Conservation (phyloP, 1,139 yeast species). For the Yamadazyma sp. region DNA sequence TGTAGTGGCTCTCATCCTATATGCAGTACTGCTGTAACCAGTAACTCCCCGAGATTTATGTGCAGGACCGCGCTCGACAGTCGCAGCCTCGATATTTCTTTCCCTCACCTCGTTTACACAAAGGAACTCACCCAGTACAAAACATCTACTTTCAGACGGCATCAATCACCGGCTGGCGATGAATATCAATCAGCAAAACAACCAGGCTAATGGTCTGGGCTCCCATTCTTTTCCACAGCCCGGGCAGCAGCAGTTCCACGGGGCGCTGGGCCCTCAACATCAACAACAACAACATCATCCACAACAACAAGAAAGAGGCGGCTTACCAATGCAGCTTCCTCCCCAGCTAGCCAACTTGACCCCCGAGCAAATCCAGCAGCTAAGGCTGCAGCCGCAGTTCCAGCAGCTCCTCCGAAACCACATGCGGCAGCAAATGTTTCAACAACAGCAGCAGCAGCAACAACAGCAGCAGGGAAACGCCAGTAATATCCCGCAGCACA, state of each 20-base stretch:
- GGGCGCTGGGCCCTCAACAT: background rate
- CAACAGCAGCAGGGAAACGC: conserved; percentile 6
- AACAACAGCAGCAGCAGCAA: background rate
- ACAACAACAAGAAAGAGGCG: conserved; percentile 15
- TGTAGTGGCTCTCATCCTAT: too few species aligned
- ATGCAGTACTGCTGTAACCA: too few species aligned
- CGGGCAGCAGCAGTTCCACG: conserved; percentile 1
- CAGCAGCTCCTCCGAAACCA: conserved; percentile 40
- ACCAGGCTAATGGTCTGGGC: conserved; percentile 11
- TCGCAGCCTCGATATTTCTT: background rate
- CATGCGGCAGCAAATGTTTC: conserved; percentile 36
- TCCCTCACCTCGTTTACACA: too few species aligned
- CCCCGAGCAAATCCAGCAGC: conserved; percentile 49
- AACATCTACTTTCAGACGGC: background rate
- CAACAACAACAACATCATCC: conserved; percentile 1
- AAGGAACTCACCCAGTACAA: background rate
- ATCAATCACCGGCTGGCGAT: conserved; percentile 6
- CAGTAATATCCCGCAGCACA: conserved; percentile 3
- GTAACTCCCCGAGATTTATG: too few species aligned
- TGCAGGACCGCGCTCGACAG: background rate
- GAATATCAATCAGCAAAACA: conserved; percentile 19
- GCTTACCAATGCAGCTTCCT: conserved; percentile 31
- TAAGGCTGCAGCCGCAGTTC: conserved; percentile 49
- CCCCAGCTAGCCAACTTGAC: conserved; percentile 43
- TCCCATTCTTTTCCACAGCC: conserved; percentile 4